Evolutionary conservation across 2,329 filamentous ascomycete genomes (phyloP), one percentile per base, ranked within the genome.

Genomic region (Balansia obtecta): DNA sequence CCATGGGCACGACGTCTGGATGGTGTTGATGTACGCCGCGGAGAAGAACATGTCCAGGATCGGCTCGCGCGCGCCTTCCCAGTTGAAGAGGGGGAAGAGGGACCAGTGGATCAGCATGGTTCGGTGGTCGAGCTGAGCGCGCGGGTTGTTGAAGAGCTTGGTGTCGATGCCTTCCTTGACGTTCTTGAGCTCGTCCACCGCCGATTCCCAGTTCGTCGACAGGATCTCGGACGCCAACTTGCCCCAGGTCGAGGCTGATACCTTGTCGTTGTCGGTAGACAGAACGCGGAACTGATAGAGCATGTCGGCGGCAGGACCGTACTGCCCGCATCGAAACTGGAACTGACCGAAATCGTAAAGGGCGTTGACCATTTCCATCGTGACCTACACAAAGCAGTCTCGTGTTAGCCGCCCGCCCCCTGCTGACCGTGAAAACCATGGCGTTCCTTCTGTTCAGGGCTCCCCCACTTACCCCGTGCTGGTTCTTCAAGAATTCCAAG

Each of bases 91-190:
- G 55, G 93, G 91, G 81, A 97, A 98, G 54, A 98, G 83, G 44
- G 88, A 84, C 90, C 93, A 98, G 85, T 98, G 93, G 62, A 95
- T 86, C 63, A 98, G 77, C 88, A 91, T 95, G 52, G 90, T 94
- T 65, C 93, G 88, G 77, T 96, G 91, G 68, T 91, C 85, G 55
- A 98, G 85, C 74, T 98, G 93, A 53, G 87, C 90, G 57, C 96
- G 80, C 30, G 91, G 87, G 77, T 95, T 96, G 79, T 85, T 93
- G 79, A 95, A 96, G 55, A 97, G 83, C 67, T 89, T 88, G 52
- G 85, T 88, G 69, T 98, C 93, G 68, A 98, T 97, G 62, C 76
- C 79, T 71, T 95, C 89, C 71, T 88, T 87, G 55, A 94, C 86
- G 70, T 93, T 95, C 63, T 85, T 81, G 46, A 95, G 75, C 71